Conservation (phyloP, 495 filamentous ascomycete genomes). For the Penicillium canariense region DNA sequence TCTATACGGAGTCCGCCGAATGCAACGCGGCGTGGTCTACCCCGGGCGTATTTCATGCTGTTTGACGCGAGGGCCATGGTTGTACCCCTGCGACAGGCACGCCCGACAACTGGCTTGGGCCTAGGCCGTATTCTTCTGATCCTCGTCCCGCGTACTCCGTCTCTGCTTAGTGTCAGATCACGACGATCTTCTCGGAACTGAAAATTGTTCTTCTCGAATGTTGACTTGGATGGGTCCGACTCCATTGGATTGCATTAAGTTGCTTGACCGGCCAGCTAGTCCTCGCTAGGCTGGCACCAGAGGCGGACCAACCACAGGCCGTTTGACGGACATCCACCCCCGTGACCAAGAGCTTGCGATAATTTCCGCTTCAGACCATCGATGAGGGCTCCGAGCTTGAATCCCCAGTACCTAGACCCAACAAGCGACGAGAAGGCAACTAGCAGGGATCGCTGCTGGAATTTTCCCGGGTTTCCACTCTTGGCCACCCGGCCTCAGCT, state of each 20-base stretch:
- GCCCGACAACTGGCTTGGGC: no score
- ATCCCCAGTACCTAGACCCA: slow-evolving; percentile 13
- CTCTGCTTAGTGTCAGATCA: neutral
- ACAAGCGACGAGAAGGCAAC: slow-evolving; percentile 22
- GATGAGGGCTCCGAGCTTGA: no score
- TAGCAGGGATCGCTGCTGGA: slow-evolving; percentile 22
- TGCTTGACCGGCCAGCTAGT: slow-evolving; percentile 2
- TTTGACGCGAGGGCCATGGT: neutral
- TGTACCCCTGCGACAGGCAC: no score
- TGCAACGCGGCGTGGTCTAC: neutral
- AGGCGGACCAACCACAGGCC: no score
- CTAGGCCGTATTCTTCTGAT: neutral
- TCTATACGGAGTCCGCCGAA: no score
- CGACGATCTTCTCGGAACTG: slow-evolving; percentile 14
- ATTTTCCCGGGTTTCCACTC: slow-evolving; percentile 14
- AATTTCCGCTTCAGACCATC: no score
- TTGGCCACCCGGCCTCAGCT: slow-evolving; percentile 20
- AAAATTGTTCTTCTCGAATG: slow-evolving; percentile 1
- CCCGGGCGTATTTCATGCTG: neutral
- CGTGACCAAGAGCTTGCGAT: no score
- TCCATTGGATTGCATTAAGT: slow-evolving; percentile 19
- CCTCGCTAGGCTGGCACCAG: neutral
- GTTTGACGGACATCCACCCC: no score
- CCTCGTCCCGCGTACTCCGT: neutral
- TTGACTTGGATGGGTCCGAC: neutral